These are phyloP conservation scores for Hemisphaericaspora nanyangensis DNA, from an alignment of 805 yeast genomes.

Conservation along the genomic window DNA sequence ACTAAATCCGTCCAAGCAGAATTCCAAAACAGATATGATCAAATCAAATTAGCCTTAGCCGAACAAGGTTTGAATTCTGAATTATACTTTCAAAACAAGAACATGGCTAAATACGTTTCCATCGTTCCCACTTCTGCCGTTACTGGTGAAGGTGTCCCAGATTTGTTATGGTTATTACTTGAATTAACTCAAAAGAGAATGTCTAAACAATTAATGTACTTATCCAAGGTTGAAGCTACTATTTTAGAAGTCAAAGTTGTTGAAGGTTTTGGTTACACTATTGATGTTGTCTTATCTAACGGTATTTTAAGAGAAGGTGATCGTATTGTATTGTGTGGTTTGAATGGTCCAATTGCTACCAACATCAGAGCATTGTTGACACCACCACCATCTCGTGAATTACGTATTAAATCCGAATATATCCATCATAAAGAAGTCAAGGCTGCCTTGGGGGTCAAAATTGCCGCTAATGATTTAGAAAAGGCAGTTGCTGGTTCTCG, in stretches of 20 bases:
- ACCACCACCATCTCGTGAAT: slow-evolving; percentile 95
- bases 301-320: slow-evolving; percentile 96
- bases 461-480: slow-evolving; percentile 95
- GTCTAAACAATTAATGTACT: slow-evolving; percentile 97
- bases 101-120: slow-evolving; percentile 88
- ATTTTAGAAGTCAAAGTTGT: slow-evolving; percentile 95
- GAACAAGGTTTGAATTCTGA: slow-evolving; percentile 99
- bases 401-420: slow-evolving; percentile 95
- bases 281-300: slow-evolving; percentile 95
- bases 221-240: slow-evolving; percentile 92
- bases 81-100: slow-evolving; percentile 91
- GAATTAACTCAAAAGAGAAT: slow-evolving; percentile 97
- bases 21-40: slow-evolving; percentile 80
- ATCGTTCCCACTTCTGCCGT: slow-evolving; percentile 98
- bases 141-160: slow-evolving; percentile 99
- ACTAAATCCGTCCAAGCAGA: slow-evolving; percentile 82
- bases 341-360: slow-evolving; percentile 97
- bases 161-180: slow-evolving; percentile 88
- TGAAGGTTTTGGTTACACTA: slow-evolving; percentile 98
- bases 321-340: slow-evolving; percentile 91
- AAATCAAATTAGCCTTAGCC: slow-evolving; percentile 85
- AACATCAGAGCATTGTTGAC: slow-evolving; percentile 93
- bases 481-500: slow-evolving; percentile 99
- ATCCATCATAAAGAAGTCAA: slow-evolving; percentile 96
- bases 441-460: slow-evolving; percentile 98